Percentiles rank a stretch among this genome's conserved stretches.
Conservation (phyloP, 2,329 filamentous ascomycete species). For the Claviceps sp. region DNA sequence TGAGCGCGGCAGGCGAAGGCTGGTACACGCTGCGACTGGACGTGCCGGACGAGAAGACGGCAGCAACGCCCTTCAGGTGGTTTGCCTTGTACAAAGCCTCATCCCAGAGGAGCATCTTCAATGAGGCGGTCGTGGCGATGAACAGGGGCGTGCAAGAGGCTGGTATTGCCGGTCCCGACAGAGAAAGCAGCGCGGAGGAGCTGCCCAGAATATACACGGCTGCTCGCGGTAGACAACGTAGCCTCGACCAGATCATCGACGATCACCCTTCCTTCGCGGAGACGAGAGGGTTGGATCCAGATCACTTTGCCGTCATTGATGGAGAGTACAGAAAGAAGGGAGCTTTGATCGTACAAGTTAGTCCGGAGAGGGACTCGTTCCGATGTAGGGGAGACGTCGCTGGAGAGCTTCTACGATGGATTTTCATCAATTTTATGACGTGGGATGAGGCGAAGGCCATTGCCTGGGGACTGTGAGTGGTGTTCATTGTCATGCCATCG, state of each 20-base stretch:
- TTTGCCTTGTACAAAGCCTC: constrained; percentile 2
- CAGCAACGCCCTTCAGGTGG: not conserved
- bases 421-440: constrained; percentile 5
- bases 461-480: not conserved
- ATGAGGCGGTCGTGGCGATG: not conserved
- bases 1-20: constrained; percentile 1
- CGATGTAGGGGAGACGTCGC: constrained; percentile 1
- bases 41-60: not conserved
- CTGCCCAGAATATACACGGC: not conserved
- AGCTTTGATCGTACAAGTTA: not conserved
- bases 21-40: constrained; percentile 3
- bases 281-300: not conserved
- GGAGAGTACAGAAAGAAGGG: not conserved
- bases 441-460: constrained; percentile 4
- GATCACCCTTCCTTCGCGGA: constrained; percentile 1
- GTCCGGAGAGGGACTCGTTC: constrained; percentile 1
- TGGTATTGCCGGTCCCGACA: not conserved
- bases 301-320: constrained; percentile 1
- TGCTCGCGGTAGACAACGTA: not conserved
- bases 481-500: not conserved
- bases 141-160: constrained; percentile 1
- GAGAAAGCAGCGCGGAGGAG: not conserved
- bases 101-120: not conserved
- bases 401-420: constrained; percentile 5
- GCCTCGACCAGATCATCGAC: not conserved